phyloP scores from a whole-genome alignment of 345 rosid species.

The Clausena lansium region DNA sequence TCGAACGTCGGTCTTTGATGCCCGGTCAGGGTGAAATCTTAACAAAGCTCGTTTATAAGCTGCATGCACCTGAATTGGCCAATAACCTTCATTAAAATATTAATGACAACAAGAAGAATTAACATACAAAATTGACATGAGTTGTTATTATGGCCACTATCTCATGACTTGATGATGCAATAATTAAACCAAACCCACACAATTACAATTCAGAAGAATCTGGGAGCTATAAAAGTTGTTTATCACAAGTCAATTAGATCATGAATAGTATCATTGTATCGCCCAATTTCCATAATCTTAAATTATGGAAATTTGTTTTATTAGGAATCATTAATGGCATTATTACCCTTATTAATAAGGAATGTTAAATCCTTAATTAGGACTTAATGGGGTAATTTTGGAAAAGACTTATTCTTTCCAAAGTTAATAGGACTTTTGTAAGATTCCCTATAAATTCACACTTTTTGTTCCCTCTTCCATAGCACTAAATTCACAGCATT shows the following conservation, averaged over 20 bases:
- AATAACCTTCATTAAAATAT: slow-evolving; percentile 2
- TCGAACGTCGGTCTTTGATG: slow-evolving; percentile 62
- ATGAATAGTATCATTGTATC: not conserved
- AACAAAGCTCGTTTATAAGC: slow-evolving; percentile 75
- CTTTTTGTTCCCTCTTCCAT: too few relatives aligned
- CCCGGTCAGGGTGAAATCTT: slow-evolving; percentile 81
- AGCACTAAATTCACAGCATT: too few relatives aligned
- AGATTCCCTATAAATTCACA: too few relatives aligned
- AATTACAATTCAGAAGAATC: not conserved
- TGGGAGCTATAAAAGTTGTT: not conserved
- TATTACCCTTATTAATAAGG: too few relatives aligned
- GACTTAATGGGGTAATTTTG: too few relatives aligned
- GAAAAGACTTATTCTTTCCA: too few relatives aligned
- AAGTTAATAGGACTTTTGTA: too few relatives aligned
- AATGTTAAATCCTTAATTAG: too few relatives aligned
- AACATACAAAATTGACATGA: not conserved
- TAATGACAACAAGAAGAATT: not conserved
- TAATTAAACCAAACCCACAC: not conserved
- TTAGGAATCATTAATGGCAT: too few relatives aligned
- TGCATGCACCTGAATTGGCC: slow-evolving; percentile 60
- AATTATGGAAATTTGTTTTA: too few relatives aligned
- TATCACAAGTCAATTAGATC: not conserved
- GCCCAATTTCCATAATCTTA: too few relatives aligned
- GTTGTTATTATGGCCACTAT: not conserved
- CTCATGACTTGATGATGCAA: not conserved